Evolutionary conservation across 345 rosid species (phyloP), one percentile per base, ranked within the genome.

Genomic region (Durio zibethinus): DNA sequence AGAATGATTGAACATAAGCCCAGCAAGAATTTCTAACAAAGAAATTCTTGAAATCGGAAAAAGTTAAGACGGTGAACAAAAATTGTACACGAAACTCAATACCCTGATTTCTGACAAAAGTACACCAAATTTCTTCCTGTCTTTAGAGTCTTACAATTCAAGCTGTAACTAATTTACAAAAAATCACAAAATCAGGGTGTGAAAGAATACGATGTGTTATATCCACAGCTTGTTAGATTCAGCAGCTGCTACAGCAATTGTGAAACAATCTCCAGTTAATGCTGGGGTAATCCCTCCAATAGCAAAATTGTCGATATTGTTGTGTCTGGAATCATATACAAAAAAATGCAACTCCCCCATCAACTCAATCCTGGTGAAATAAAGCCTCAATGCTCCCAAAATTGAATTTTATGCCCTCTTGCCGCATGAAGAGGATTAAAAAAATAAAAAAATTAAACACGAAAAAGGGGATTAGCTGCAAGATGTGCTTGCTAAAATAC

Each of bases 371-470:
- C 80, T 69, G 11, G 81, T 47, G 76, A 80, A 78, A 66, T 64
- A 48, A 77, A 78, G 80, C 86, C 71, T 82, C 77, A 48, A 65
- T 80, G 76, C 84, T 73, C 80, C 79, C 76, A 69, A 81, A 83
- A 83, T 77, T 81, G 74, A 76, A 48, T 78, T 33, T 79, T 83
- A 71, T 74, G 82, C 73, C 85, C 86, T 82, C 88, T 83, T 47
- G 50, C 84, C 77, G 16, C 18, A 33, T 43, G 57, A 36, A 67
- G 71, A 75, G 73, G 83, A 79, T 21, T 50, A 81, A 82, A 50
- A 80, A 80, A 84, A 78, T 84, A 84, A 90, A 87, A 85, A 91
- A 87, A 89, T 86, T 74, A 78, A 80, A 81, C 79, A 73, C 76
- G 78, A 74, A 65, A 76, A 65, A 48, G 38, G 82, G 81, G 76